These are phyloP conservation scores for Cystobasidium slooffiae DNA, from an alignment of 1,284 basidiomycete genomes.

Conservation along the genomic window DNA sequence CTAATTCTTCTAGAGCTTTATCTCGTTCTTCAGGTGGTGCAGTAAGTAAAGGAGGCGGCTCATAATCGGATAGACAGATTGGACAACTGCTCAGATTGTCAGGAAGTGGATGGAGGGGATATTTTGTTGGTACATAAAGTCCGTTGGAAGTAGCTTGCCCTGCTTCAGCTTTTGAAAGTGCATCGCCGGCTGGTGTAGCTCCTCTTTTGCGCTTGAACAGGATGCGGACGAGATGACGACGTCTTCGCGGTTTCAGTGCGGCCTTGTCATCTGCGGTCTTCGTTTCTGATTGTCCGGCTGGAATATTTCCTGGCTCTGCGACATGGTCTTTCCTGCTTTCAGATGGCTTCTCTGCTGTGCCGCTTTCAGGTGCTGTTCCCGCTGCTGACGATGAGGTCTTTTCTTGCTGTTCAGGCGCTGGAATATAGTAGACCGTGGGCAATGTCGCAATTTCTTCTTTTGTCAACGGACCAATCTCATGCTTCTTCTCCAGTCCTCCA, in stretches of 20 bases:
- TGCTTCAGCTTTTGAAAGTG: not conserved
- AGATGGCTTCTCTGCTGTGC: not conserved
- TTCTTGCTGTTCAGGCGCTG: conserved; percentile 18
- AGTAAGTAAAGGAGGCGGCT: conserved; percentile 26
- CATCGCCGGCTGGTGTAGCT: not conserved
- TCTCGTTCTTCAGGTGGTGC: conserved; percentile 8
- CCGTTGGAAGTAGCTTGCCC: not conserved
- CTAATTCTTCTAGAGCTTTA: conserved; percentile 23
- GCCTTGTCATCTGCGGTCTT: not conserved
- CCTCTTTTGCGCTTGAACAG: conserved; percentile 23
- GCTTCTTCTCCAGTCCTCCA: conserved; percentile 49
- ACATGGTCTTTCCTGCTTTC: conserved; percentile 4
- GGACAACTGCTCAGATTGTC: conserved; percentile 44
- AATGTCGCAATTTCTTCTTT: conserved; percentile 49
- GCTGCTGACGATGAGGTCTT: not conserved
- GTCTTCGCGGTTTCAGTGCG: not conserved
- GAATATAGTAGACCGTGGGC: conserved; percentile 42
- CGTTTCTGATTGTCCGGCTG: not conserved
- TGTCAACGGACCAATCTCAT: conserved; percentile 51
- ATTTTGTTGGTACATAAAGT: conserved; percentile 30
- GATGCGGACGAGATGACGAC: conserved; percentile 24
- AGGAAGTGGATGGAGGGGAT: conserved; percentile 38
- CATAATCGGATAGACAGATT: conserved; percentile 46
- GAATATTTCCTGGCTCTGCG: not conserved
- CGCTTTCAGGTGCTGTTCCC: not conserved